phyloP scores from a whole-genome alignment of 306 rosid genomes.

The Pueraria montana region DNA sequence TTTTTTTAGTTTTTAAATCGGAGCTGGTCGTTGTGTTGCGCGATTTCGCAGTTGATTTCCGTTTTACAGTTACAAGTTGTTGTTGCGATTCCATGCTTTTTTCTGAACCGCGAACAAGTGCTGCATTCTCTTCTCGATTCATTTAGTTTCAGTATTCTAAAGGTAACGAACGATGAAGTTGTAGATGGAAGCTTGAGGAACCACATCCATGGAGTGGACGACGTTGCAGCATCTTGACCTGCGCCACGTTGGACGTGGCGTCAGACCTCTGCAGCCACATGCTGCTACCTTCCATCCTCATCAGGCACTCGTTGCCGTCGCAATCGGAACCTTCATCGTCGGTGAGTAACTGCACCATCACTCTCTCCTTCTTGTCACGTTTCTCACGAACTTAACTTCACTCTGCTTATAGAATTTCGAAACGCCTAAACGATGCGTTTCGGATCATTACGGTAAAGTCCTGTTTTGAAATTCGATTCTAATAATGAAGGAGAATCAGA shows the following conservation, averaged over 20 bases:
- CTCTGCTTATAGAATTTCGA: not conserved
- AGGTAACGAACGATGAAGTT: slow-evolving; percentile 30
- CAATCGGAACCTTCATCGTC: slow-evolving; percentile 88
- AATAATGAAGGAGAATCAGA: slow-evolving; percentile 20
- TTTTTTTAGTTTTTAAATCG: not conserved
- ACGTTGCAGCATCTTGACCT: slow-evolving; percentile 99
- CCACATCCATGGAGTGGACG: slow-evolving; percentile 89
- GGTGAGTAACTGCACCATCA: slow-evolving; percentile 58
- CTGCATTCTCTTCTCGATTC: slow-evolving; percentile 40
- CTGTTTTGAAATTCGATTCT: slow-evolving; percentile 18
- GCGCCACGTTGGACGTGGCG: slow-evolving; percentile 81
- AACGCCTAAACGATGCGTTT: not conserved
- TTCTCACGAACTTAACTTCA: not conserved
- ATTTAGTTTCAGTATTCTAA: slow-evolving; percentile 29
- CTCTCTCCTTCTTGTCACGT: not conserved
- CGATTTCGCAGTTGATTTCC: slow-evolving; percentile 37
- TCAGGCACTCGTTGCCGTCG: slow-evolving; percentile 93
- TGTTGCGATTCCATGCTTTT: not conserved
- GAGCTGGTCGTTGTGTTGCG: not conserved
- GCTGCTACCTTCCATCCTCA: slow-evolving; percentile 91
- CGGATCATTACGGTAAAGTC: not conserved
- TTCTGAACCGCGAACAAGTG: slow-evolving; percentile 38
- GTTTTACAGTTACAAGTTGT: slow-evolving; percentile 11
- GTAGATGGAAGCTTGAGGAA: slow-evolving; percentile 43
- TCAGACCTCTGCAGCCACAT: slow-evolving; percentile 84